Evolutionary conservation across 2,329 filamentous ascomycete genomes (phyloP).

Genomic region (Tolypocladium tundrense): DNA sequence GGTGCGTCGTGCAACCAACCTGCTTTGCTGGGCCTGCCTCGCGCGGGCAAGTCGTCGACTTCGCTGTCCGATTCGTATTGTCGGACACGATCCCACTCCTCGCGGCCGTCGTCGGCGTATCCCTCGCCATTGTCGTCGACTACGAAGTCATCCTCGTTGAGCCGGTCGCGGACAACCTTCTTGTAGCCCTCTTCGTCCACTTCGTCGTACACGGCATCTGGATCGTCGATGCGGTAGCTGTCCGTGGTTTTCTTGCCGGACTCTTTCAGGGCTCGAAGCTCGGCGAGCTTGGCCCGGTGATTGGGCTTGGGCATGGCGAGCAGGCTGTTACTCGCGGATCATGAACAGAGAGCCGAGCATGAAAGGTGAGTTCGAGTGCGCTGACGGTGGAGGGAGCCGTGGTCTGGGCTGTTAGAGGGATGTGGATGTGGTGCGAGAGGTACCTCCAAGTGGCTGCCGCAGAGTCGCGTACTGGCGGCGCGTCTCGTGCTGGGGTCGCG

Average conservation of each 20-base stretch:
- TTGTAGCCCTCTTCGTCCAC: conserved; percentile 97
- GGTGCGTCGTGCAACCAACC: conserved; percentile 23
- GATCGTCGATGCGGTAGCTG: conserved; percentile 77
- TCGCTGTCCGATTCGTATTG: conserved; percentile 69
- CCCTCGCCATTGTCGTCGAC: conserved; percentile 97
- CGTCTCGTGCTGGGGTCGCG: neutral
- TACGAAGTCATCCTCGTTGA: conserved; percentile 95
- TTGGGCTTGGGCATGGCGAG: conserved; percentile 25
- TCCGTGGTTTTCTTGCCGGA: conserved; percentile 87
- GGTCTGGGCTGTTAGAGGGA: neutral
- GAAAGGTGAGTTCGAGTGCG: neutral
- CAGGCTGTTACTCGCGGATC: conserved; percentile 5
- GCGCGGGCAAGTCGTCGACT: conserved; percentile 21
- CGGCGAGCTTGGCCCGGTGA: conserved; percentile 50
- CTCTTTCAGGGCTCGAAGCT: conserved; percentile 74
- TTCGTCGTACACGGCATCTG: conserved; percentile 82
- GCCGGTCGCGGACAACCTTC: conserved; percentile 78
- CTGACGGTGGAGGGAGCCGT: neutral
- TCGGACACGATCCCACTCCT: conserved; percentile 76
- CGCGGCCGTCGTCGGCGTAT: conserved; percentile 91
- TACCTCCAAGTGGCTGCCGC: neutral
- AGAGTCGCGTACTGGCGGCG: neutral
- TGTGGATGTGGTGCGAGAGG: neutral
- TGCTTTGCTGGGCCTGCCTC: conserved; percentile 39
- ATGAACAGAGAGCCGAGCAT: conserved; percentile 3